phyloP scores from a whole-genome alignment of 768 basidiomycete genomes.

The Podaxis mareebaensis region DNA sequence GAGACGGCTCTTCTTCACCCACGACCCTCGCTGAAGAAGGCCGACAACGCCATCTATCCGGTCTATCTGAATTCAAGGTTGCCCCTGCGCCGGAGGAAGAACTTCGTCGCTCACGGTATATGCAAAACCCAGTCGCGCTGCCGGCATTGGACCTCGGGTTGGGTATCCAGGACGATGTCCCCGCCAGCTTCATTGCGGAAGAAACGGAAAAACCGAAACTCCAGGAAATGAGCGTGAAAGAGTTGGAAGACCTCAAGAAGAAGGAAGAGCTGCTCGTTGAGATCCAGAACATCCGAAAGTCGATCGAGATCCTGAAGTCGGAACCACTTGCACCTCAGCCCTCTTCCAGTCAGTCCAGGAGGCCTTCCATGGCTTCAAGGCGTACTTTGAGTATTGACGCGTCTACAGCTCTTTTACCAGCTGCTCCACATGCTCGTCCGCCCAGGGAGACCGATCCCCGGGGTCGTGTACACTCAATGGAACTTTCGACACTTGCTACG shows the following conservation, averaged over 20 bases:
- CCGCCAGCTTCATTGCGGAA: slow-evolving; percentile 64
- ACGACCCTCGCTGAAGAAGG: slow-evolving; percentile 46
- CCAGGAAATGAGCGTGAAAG: slow-evolving; percentile 32
- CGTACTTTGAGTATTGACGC: slow-evolving; percentile 72
- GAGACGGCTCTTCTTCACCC: slow-evolving; percentile 48
- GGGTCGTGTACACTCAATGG: slow-evolving; percentile 72
- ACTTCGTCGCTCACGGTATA: slow-evolving; percentile 44
- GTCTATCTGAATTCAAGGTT: slow-evolving; percentile 72
- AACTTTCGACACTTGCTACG: slow-evolving; percentile 40
- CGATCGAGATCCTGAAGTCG: slow-evolving; percentile 73
- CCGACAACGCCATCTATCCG: slow-evolving; percentile 55
- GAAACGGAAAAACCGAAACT: slow-evolving; percentile 19
- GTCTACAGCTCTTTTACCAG: slow-evolving; percentile 46
- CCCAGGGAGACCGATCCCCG: slow-evolving; percentile 71
- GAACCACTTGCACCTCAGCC: slow-evolving; percentile 70
- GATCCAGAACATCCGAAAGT: slow-evolving; percentile 77
- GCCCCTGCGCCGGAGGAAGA: slow-evolving; percentile 66
- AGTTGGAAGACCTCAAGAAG: slow-evolving; percentile 59
- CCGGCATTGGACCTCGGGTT: slow-evolving; percentile 75
- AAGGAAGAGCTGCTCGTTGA: slow-evolving; percentile 75
- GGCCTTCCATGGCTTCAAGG: slow-evolving; percentile 64
- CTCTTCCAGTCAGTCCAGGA: slow-evolving; percentile 52
- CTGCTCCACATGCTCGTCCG: slow-evolving; percentile 62
- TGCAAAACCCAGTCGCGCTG: slow-evolving; percentile 57
- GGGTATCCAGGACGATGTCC: slow-evolving; percentile 76